Percentiles rank a stretch among this genome's conserved stretches.
These are phyloP conservation scores for Penicillium capsulatum DNA, from an alignment of 2,329 filamentous ascomycete genomes.

Conservation along the genomic window DNA sequence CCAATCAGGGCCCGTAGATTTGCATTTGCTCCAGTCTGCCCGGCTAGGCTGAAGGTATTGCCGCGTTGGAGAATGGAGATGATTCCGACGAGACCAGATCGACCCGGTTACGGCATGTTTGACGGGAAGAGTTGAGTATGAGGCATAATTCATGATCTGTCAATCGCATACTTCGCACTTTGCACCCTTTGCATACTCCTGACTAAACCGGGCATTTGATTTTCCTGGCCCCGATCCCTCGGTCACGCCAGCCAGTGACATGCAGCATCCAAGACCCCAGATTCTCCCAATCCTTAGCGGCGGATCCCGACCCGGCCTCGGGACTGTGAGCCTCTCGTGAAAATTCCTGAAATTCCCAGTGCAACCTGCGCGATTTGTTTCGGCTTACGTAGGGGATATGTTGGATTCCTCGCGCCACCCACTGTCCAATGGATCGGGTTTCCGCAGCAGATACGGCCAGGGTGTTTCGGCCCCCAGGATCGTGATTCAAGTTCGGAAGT, in stretches of 20 bases:
- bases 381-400: conserved; percentile 5
- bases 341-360: conserved; percentile 6
- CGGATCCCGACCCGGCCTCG: conserved; percentile 25
- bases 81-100: background rate
- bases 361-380: conserved; percentile 23
- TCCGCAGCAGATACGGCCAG: background rate
- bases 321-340: conserved; percentile 11
- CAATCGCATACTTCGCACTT: background rate
- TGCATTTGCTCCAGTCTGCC: conserved; percentile 14
- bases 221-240: background rate
- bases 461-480: too few relatives aligned
- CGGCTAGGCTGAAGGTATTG: conserved; percentile 33
- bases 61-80: conserved; percentile 16
- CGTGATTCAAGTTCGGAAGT: too few relatives aligned
- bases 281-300: conserved; percentile 22
- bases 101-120: background rate
- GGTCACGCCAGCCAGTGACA: conserved; percentile 4
- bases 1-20: conserved; percentile 25
- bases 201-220: background rate
- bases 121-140: too few relatives aligned
- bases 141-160: too few relatives aligned
- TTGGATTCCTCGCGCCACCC: too few relatives aligned
- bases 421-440: background rate
- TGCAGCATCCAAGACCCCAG: conserved; percentile 16
- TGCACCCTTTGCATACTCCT: background rate